Conservation (phyloP, 257 asterid genomes). For the Henckelia pumila region DNA sequence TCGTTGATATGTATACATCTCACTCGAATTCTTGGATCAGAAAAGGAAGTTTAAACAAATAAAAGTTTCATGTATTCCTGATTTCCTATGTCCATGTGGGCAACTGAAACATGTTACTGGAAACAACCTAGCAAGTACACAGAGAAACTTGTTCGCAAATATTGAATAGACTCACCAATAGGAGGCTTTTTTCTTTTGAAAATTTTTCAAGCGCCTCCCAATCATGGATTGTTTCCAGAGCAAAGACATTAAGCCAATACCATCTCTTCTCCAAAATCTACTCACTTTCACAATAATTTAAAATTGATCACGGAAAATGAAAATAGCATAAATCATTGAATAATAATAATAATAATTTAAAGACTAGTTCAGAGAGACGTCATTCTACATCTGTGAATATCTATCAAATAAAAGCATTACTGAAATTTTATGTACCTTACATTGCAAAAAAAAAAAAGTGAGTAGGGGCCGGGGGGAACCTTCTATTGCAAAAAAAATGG, state of each 20-base stretch:
- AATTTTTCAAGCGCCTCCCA: slow-evolving; percentile 92
- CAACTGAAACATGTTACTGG: slow-evolving; percentile 7
- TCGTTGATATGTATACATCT: background rate
- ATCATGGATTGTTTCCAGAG: slow-evolving; percentile 86
- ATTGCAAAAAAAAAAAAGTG: too few relatives aligned
- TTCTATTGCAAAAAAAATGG: background rate
- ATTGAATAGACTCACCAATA: slow-evolving; percentile 49
- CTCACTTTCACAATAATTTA: slow-evolving; percentile 28
- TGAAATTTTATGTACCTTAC: slow-evolving; percentile 55
- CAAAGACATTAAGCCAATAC: slow-evolving; percentile 97
- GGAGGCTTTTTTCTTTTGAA: slow-evolving; percentile 92
- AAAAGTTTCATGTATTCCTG: background rate
- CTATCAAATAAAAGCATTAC: slow-evolving; percentile 13
- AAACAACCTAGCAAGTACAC: slow-evolving; percentile 14
- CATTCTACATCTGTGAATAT: slow-evolving; percentile 2
- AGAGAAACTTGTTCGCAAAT: slow-evolving; percentile 1
- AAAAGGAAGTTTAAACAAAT: background rate
- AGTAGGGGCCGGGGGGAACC: too few relatives aligned
- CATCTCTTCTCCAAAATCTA: slow-evolving; percentile 95
- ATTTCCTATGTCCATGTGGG: background rate
- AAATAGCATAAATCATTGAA: slow-evolving; percentile 1
- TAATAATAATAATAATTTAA: too few relatives aligned
- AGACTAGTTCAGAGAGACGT: background rate
- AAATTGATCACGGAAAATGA: background rate
- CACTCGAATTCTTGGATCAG: background rate